Conservation (phyloP, 345 rosid genomes). For the Turritis glabra region DNA sequence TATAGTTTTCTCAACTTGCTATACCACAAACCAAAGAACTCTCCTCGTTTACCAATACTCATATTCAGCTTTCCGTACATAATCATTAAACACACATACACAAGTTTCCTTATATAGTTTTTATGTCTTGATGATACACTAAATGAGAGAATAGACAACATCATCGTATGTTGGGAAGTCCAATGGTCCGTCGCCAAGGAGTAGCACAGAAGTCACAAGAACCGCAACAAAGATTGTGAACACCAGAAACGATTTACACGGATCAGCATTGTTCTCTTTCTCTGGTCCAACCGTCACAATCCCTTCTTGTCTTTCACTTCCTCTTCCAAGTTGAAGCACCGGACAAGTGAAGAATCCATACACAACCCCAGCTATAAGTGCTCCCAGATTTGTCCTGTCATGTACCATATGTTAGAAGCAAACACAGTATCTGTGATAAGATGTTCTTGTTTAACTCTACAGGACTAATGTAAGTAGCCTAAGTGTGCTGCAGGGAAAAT, state of each 20-base stretch:
- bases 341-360: slow-evolving; percentile 72
- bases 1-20: not conserved
- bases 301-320: slow-evolving; percentile 58
- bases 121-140: slow-evolving; percentile 33
- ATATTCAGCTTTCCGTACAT: slow-evolving; percentile 2
- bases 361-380: slow-evolving; percentile 57
- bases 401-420: slow-evolving; percentile 1
- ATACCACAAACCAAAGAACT: slow-evolving; percentile 23
- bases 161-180: slow-evolving; percentile 43
- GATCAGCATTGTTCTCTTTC: slow-evolving; percentile 44
- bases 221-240: slow-evolving; percentile 49
- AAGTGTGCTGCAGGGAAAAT: not conserved
- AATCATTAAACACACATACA: not conserved
- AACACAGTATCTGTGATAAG: not conserved
- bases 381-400: slow-evolving; percentile 80
- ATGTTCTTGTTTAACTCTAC: not conserved
- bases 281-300: slow-evolving; percentile 42
- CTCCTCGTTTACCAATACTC: not conserved
- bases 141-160: slow-evolving; percentile 42
- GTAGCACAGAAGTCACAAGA: slow-evolving; percentile 47
- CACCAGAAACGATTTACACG: slow-evolving; percentile 61
- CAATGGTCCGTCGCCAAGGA: slow-evolving; percentile 59
- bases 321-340: slow-evolving; percentile 58
- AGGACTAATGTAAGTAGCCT: not conserved
- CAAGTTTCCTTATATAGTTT: not conserved